Percentiles rank a stretch among this genome's conserved stretches.
These are phyloP conservation scores for Physcomitrium patens DNA, from an alignment of 225 moss, liverwort and hornwort species.

Conservation along the genomic window DNA sequence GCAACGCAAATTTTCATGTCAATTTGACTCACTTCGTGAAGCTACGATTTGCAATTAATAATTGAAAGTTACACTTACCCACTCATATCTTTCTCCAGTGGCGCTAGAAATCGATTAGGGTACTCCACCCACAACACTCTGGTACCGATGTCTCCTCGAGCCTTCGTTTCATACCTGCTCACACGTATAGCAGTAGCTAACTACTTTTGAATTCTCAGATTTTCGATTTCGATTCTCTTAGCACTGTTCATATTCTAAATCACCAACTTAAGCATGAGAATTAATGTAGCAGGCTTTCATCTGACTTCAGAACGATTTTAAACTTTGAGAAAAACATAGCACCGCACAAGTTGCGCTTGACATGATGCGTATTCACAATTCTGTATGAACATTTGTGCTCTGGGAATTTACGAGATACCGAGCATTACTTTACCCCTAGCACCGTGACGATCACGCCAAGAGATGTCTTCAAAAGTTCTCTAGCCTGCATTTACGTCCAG, in stretches of 20 bases:
- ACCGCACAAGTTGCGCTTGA: background rate
- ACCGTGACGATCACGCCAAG: constrained; percentile 47
- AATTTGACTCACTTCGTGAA: background rate
- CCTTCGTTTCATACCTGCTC: constrained; percentile 51
- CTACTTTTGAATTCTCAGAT: background rate
- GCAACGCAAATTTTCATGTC: background rate
- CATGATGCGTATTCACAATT: background rate
- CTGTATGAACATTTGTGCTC: background rate
- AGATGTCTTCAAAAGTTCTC: constrained; percentile 54
- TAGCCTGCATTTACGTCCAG: constrained; percentile 34
- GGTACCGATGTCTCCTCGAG: constrained; percentile 44
- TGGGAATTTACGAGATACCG: background rate
- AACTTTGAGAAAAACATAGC: background rate
- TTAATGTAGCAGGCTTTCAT: background rate
- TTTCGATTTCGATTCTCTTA: background rate
- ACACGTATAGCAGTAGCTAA: background rate
- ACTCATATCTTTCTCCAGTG: constrained; percentile 50
- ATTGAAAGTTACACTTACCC: constrained; percentile 22
- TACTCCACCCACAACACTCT: constrained; percentile 58
- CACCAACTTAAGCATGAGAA: background rate
- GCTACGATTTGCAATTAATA: background rate
- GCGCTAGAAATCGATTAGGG: constrained; percentile 37
- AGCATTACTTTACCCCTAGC: constrained; percentile 57
- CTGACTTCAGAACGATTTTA: background rate
- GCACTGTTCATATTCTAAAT: background rate